Evolutionary conservation across 192 early-diverging fungal species (phyloP), one percentile per base, ranked within the genome.

Genomic region (Coemansia umbellata): DNA sequence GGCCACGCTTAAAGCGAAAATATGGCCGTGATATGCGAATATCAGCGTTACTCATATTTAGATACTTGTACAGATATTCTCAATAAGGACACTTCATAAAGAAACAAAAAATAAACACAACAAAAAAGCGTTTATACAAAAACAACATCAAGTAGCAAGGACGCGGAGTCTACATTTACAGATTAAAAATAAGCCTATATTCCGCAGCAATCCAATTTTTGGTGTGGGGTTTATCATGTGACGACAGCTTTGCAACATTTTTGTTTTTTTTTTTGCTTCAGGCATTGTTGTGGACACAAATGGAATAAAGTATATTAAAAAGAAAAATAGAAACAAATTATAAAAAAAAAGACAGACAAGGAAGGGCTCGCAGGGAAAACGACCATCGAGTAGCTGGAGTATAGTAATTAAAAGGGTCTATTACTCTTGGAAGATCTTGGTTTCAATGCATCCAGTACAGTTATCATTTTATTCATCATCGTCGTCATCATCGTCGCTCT

Each of bases 1-100:
- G 15, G 31, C 58, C 74, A 14, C 74, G 58, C 45, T 77, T 77
- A 24, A 69, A 49, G 3, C 67, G 62, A 40, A 69, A 77, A 36
- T 58, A 69, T 8, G 74, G 74, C 21, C 22, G n/a, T 10, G 36
- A 39, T 14, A 27, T 37, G 23, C 55, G 26, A 36, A 74, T 63
- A 27, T 66, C 59, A 9, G 19, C 26, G 37, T 47, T 37, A 19
- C 50, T 52, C 64, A 67, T 55, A n/a, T 4, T 23, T 14, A 15
- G 26, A 27, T 17, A 48, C 26, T 45, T 15, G n/a, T n/a, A n/a
- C n/a, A n/a, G n/a, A n/a, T n/a, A n/a, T n/a, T n/a, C n/a, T n/a
- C n/a, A n/a, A n/a, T n/a, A n/a, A n/a, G n/a, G n/a, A n/a, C n/a
- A n/a, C n/a, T n/a, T 13, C 6, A n/a, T 26, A 45, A 45, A 45